Evolutionary conservation across 441 rosid genomes (phyloP), one percentile per base, ranked within the genome.

Genomic region (Melastoma candidum): DNA sequence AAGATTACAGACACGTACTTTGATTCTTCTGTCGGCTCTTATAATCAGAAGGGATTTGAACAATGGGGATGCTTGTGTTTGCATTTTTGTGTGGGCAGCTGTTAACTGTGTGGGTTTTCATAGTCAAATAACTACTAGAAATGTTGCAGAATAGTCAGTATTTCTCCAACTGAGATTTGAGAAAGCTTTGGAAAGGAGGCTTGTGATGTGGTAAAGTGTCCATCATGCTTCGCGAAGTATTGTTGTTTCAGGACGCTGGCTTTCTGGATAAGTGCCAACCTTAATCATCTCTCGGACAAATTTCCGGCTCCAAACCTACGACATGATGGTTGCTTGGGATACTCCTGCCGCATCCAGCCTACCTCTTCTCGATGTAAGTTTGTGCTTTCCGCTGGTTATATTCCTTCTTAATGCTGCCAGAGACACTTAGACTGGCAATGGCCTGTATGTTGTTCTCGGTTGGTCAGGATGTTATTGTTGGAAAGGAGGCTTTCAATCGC

Each of bases 311-410:
- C 75, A 88, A 58, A 86, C 86, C 3, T 92, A 64, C 71, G 92
- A 88, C 63, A 84, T 88, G 95, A 92, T 92, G 98, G 73, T 92
- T 56, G 95, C 97, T 57, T 92, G 97, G 98, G 95, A 84, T 58
- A 63, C 74, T 54, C 98, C 97, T 17, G 74, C 81, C 2, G 82
- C 85, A 64, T 12, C 78, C 67, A 73, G 81, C 64, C 59, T 81
- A 62, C 43, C 43, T 44, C 39, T 24, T 58, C 9, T 7, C 49
- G 43, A 22, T 4, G 41, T 29, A 29, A 3, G 36, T 29, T 29
- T 29, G 7, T 3, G 36, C 36, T 7, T 29, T 29, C 36, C 7
- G 36, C 36, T 29, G 1, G 36, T 29, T 29, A 3, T 29, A 7
- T 29, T 29, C 36, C 36, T 29, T 17, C 3, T 29, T 29, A 29